Conservation (phyloP, 169 alveolate genomes). For the Babesia bigemina region DNA sequence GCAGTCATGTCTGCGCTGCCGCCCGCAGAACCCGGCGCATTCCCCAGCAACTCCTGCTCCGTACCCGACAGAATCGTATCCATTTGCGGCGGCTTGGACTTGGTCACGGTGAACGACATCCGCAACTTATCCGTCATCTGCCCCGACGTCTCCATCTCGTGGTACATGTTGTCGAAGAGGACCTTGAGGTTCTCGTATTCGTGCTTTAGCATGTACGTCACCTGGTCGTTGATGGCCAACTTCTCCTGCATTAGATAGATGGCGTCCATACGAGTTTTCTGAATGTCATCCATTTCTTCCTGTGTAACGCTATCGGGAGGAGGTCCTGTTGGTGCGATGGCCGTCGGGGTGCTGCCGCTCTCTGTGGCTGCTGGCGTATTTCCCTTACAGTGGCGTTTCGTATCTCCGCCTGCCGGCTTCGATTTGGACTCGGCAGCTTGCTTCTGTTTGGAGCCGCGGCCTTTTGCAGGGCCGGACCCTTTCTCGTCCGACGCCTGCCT, state of each 20-base stretch:
- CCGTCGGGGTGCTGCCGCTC: neutral
- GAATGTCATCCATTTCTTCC: slow-evolving; percentile 52
- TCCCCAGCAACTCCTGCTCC: slow-evolving; percentile 6
- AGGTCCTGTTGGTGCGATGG: neutral
- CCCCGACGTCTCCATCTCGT: slow-evolving; percentile 77
- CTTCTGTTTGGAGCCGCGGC: slow-evolving; percentile 26
- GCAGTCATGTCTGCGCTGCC: neutral
- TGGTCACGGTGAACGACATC: slow-evolving; percentile 34
- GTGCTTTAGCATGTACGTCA: slow-evolving; percentile 71
- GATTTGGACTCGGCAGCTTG: slow-evolving; percentile 3
- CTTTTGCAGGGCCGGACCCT: slow-evolving; percentile 21
- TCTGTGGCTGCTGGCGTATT: neutral
- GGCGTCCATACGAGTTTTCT: slow-evolving; percentile 68
- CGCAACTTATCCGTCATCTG: slow-evolving; percentile 68
- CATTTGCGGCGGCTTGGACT: slow-evolving; percentile 9
- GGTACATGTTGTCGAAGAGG: slow-evolving; percentile 69
- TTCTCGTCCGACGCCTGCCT: slow-evolving; percentile 25
- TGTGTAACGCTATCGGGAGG: slow-evolving; percentile 10
- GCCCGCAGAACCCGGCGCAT: neutral
- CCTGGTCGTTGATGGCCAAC: slow-evolving; percentile 73
- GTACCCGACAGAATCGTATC: slow-evolving; percentile 11
- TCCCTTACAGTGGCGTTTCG: slow-evolving; percentile 13
- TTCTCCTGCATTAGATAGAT: slow-evolving; percentile 72
- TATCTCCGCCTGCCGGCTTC: neutral
- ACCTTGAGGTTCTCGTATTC: slow-evolving; percentile 74